Base-by-base conservation (phyloP, 768 basidiomycete genomes). In the Chalciporus chontae region DNA sequence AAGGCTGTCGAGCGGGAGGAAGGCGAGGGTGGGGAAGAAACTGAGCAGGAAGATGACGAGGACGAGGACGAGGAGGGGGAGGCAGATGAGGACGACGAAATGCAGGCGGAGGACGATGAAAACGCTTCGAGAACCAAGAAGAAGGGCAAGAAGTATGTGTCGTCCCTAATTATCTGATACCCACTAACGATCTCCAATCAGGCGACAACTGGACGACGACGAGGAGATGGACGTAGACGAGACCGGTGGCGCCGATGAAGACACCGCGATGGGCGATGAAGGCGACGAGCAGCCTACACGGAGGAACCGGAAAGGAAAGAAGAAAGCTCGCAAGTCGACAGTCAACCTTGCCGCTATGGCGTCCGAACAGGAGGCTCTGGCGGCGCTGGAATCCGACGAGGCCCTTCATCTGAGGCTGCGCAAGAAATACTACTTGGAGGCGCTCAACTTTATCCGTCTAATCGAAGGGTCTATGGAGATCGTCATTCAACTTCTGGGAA, bases 341-440 rank as follows among this genome's bases (percentile, higher is more conserved):
- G 72, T 91, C 27, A 79, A 93, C 56, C 74, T 93, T 29, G 83
- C 76, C 1, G 76, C 84, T 2, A 74, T 91, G 40, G 77, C 80
- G 8, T 76, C 83, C 40, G 87, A 88, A 57, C 84, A 90, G 62
- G 81, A 77, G 9, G 84, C 83, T 0, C 73, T 92, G 26, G 84
- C 84, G 5, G 78, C 81, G 4, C 72, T 88, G 31, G 78, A 91
- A 54, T 77, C 78, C 34, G 77, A 85, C 54, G 76, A 90, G 51
- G 67, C 87, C 36, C 74, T 80, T 5, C 76, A 80, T 45, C 75
- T 91, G 7, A 78, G 83, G 17, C 71, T 96, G 24, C 81, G 79
- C 53, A 94, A 89, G 69, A 87, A 87, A 60, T 96, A 93, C 69
- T 92, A 87, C 61, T 73, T 79, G 4, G 95, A 97, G 62, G 92